Base-by-base conservation (phyloP, 441 rosid species). In the Erysimum cheiri region DNA sequence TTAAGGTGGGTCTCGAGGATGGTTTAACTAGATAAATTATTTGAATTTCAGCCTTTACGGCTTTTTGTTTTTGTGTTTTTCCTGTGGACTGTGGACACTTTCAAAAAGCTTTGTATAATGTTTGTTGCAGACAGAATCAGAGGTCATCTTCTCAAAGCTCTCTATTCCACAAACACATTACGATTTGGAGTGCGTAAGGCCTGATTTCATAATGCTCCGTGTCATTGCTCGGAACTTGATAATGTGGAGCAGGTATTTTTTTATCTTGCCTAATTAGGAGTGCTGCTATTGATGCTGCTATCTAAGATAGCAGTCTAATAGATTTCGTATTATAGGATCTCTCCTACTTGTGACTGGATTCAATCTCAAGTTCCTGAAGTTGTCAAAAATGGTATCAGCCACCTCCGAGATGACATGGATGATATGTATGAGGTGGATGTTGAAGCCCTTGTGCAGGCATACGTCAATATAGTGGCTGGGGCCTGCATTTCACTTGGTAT, bases 121-220 rank as follows among this genome's bases (percentile, higher is more conserved):
- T 66, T 41, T 80, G 63, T 70, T 61, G 77, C 91, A 96, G 98
- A 91, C 96, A 39, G 99, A 92, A 77, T 89, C 98, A 60, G 91
- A 87, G 80, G 80, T 78, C 62, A 86, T 91, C 60, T 80, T 82
- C 40, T 85, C 97, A 48, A 85, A 87, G 87, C 86, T 96, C 80
- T 86, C 88, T 60, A 89, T 91, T 74, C 99, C 99, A 58, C 81
- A 82, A 79, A 92, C 97, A 28, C 85, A 64, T 67, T 96, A 87
- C 74, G 98, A 89, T 71, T 79, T 96, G 82, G 89, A 88, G 71
- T 92, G 91, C 43, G 88, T 96, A 81, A 87, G 99, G 82, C 97
- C 99, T 54, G 97, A 96, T 82, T 92, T 92, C 83, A 89, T 96
- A 79, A 85, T 95, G 96, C 99, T 95, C 78, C 98, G 98, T 69